Evolutionary conservation across 495 filamentous ascomycete species (phyloP), one percentile per base, ranked within the genome.

Genomic region (Recurvomyces mirabilis): DNA sequence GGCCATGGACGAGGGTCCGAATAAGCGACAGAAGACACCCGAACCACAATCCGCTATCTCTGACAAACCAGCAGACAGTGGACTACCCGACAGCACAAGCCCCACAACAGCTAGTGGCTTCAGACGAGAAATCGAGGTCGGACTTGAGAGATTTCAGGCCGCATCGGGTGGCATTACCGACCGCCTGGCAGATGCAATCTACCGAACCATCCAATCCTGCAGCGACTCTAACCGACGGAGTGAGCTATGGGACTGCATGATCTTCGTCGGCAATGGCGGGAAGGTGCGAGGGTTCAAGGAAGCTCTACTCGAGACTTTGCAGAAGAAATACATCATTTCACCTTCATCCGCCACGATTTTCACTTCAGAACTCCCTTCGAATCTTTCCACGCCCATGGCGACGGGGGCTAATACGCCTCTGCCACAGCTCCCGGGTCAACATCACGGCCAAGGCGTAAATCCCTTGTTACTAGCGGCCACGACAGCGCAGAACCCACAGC

Each of bases 311-410:
- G 68, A 77, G 25, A 86, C 80, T 0, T 71, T 96, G 17, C 75
- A 75, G 23, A 74, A 78, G 47, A 89, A 86, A 52, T 93, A 91
- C 59, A 68, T 93, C 28, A 81, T 96, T 45, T 89, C 87, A 4
- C 91, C 91, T 0, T 88, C 83, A 31, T 79, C 78, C 1, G 87
- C 82, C 18, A 94, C 87, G 26, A 96, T 96, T 56, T 98, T 98
- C 70, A 93, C 86, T 26, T 93, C 84, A 34, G 91, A 98, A 63
- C 76, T 98, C 25, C 87, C 87, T 15, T 91, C 84, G 0, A 85
- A 87, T 62, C 73, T 93, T 58, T 83, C 82, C 33, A 96, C 91
- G 0, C 91, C 91, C 10, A 71, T 78, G 28, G 87, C 84, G 5
- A 98, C 91, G 0, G 91, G 91, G 14, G 80, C 89, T 15, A 89